Evolutionary conservation across 176 grass and related monocot genomes (phyloP).

Genomic region (Microstegium vimineum): DNA sequence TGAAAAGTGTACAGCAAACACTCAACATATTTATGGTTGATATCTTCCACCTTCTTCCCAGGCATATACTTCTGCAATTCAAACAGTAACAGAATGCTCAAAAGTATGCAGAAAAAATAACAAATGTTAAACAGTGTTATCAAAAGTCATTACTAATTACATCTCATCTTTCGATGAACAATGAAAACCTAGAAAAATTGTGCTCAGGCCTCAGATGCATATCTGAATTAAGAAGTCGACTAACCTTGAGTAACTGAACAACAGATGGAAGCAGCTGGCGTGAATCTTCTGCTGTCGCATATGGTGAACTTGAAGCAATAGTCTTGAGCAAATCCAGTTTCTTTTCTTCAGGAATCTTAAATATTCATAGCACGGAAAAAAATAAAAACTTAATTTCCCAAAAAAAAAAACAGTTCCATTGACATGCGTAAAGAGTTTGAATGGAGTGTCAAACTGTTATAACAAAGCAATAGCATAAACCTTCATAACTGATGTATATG

Average conservation of each 20-base stretch:
- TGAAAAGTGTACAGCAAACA: slow-evolving; percentile 95
- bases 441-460: neutral
- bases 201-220: neutral
- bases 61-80: slow-evolving; percentile 89
- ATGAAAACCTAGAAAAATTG: neutral
- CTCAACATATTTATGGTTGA: slow-evolving; percentile 78
- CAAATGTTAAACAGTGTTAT: neutral
- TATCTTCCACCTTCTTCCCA: slow-evolving; percentile 81
- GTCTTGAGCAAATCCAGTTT: slow-evolving; percentile 95
- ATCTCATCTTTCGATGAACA: neutral
- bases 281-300: slow-evolving; percentile 87
- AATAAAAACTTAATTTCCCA: neutral
- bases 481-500: neutral
- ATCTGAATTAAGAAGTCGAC: slow-evolving; percentile 17
- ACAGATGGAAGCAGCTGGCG: slow-evolving; percentile 90
- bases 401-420: neutral
- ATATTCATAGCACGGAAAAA: slow-evolving; percentile 13
- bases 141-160: neutral
- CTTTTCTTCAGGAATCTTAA: slow-evolving; percentile 84
- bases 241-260: slow-evolving; percentile 80
- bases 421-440: neutral
- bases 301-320: slow-evolving; percentile 82
- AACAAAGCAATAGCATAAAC: neutral
- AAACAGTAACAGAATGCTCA: slow-evolving; percentile 19
- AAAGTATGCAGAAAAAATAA: neutral